phyloP scores from a whole-genome alignment of 352 stramenopile species.

The Globisporangium spinosum region DNA sequence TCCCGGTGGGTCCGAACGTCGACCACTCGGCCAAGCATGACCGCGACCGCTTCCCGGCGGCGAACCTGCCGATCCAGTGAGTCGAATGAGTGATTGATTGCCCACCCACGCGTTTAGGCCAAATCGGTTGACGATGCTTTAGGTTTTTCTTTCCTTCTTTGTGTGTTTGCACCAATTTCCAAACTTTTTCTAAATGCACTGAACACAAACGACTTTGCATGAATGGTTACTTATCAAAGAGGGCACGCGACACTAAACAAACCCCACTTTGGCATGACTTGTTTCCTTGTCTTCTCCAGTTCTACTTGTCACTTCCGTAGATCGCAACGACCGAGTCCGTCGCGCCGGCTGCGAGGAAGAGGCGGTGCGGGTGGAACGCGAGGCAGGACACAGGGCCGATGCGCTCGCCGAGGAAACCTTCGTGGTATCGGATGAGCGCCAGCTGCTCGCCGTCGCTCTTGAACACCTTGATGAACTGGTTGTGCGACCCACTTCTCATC shows the following conservation, averaged over 20 bases:
- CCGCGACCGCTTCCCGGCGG: slow-evolving; percentile 50
- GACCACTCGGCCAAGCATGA: slow-evolving; percentile 60
- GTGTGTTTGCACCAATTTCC: slow-evolving; percentile 3
- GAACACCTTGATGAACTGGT: slow-evolving; percentile 99
- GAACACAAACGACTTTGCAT: slow-evolving; percentile 10
- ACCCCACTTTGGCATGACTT: background rate
- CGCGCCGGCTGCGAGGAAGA: slow-evolving; percentile 93
- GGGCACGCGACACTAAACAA: background rate
- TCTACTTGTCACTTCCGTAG: slow-evolving; percentile 83
- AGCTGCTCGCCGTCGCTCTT: slow-evolving; percentile 86
- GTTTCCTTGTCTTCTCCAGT: background rate
- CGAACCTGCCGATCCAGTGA: slow-evolving; percentile 31
- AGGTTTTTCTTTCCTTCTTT: background rate
- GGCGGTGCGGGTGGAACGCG: slow-evolving; percentile 95
- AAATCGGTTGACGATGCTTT: background rate
- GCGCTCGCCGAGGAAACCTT: slow-evolving; percentile 94
- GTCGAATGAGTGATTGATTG: background rate
- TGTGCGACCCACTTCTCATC: slow-evolving; percentile 90
- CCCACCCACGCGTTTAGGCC: background rate
- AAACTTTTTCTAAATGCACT: background rate
- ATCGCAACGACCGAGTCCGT: slow-evolving; percentile 96
- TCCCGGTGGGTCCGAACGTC: slow-evolving; percentile 76
- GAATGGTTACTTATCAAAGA: background rate
- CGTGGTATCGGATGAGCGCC: slow-evolving; percentile 92
- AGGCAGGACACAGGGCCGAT: slow-evolving; percentile 96